phyloP scores from a whole-genome alignment of 179 eudicot genomes.

The Actinidia chinensis region DNA sequence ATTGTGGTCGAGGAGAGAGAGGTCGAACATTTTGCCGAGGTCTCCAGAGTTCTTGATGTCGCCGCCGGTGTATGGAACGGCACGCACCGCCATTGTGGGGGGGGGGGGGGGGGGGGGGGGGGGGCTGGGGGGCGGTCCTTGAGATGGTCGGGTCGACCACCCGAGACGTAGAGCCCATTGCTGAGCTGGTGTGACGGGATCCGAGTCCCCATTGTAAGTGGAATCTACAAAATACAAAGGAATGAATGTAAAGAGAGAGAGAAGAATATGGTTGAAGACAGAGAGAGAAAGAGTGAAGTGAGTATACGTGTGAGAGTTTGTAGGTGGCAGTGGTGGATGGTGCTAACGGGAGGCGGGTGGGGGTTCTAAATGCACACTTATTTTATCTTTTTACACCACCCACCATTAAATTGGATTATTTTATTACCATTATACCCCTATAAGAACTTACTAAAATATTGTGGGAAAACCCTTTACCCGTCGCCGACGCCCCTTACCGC shows the following conservation, averaged over 20 bases:
- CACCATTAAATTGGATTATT: too few species aligned
- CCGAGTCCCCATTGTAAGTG: constrained; percentile 24
- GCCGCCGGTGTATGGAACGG: constrained; percentile 79
- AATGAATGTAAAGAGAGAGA: neutral
- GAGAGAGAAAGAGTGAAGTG: neutral
- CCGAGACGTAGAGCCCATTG: constrained; percentile 72
- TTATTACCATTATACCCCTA: too few species aligned
- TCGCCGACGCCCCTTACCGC: too few species aligned
- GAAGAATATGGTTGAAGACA: neutral
- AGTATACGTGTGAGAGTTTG: too few species aligned
- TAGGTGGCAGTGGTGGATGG: too few species aligned
- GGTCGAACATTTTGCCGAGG: constrained; percentile 75
- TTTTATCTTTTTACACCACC: too few species aligned
- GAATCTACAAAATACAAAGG: neutral
- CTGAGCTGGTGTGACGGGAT: constrained; percentile 77
- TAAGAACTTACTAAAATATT: too few species aligned
- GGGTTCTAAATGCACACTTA: too few species aligned
- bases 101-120: too few species aligned
- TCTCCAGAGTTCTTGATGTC: constrained; percentile 79
- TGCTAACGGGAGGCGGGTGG: too few species aligned
- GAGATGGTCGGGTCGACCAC: constrained; percentile 47
- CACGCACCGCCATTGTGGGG: constrained; percentile 48
- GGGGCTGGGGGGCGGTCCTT: constrained; percentile 42
- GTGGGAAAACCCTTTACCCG: too few species aligned
- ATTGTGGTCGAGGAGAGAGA: constrained; percentile 21